Base-by-base conservation (phyloP, 768 basidiomycete species). In the Kwoniella sp. region DNA sequence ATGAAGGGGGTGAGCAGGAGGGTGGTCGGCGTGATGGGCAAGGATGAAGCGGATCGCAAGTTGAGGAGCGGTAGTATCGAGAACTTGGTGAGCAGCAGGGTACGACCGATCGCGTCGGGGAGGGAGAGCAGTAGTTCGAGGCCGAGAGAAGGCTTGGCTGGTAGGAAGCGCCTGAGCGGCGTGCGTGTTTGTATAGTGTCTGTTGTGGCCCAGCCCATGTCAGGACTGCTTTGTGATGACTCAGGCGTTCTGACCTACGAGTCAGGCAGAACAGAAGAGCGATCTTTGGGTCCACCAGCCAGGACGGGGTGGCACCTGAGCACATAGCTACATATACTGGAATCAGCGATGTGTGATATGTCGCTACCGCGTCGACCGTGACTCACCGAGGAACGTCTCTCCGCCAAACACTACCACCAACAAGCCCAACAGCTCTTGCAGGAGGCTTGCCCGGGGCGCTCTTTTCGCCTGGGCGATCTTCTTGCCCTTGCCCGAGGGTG, bases 1-100 rank as follows among this genome's bases (percentile, higher is more conserved):
- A 92, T 86, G 78, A 88, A 88, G 5, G 88, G 87, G 0, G 84
- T 78, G 28, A 89, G 64, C 9, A 90, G 75, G 38, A 93, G 80
- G 0, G 86, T 81, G 82, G 86, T 85, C 2, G 89, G 87, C 0
- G 87, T 89, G 22, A 75, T 71, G 4, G 83, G 76, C 20, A 89
- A 76, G 82, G 85, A 86, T 70, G 5, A 82, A 73, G 33, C 86
- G 75, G 1, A 69, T 61, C 2, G 79, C 69, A 2, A 78, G 58
- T 84, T 81, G 11, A 77, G 65, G 43, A 81, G 69, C 10, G 86
- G 83, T 3, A 65, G 22, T 4, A 88, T 84, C 31, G 89, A 83
- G 57, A 89, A 79, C 60, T 82, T 81, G 69, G 88, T 89, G 1
- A 91, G 76, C 23, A 93, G 80, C 56, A 84, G 79, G 3, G 88